These are phyloP conservation scores for Cryphonectria nitschkei DNA, from an alignment of 2,329 filamentous ascomycete species.

Conservation along the genomic window DNA sequence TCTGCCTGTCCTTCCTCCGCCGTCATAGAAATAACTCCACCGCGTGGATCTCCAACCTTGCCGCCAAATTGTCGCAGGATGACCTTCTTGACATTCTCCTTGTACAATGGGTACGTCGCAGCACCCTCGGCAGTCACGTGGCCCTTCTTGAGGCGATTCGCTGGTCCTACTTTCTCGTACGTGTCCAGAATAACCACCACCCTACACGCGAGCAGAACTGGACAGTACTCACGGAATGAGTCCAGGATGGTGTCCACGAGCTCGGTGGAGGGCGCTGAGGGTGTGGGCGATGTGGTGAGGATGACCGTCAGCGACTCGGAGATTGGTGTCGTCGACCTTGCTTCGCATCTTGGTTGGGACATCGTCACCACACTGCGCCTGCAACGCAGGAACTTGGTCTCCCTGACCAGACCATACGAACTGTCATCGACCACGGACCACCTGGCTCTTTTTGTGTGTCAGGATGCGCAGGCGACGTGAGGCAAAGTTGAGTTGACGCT, in stretches of 20 bases:
- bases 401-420: background rate
- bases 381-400: background rate
- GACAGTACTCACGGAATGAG: constrained; percentile 51
- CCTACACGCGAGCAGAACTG: constrained; percentile 44
- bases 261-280: constrained; percentile 56
- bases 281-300: constrained; percentile 59
- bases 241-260: constrained; percentile 51
- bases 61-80: constrained; percentile 39
- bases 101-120: constrained; percentile 47
- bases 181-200: constrained; percentile 58
- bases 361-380: background rate
- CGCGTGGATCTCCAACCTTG: background rate
- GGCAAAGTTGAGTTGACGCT: background rate
- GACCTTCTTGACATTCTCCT: constrained; percentile 49
- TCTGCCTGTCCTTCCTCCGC: constrained; percentile 45
- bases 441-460: background rate
- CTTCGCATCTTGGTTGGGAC: constrained; percentile 13
- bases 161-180: constrained; percentile 50
- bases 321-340: constrained; percentile 5
- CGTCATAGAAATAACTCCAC: constrained; percentile 9
- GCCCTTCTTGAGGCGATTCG: constrained; percentile 57
- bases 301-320: constrained; percentile 45
- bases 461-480: background rate
- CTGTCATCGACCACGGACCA: background rate
- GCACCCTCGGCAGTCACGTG: constrained; percentile 52